These are phyloP conservation scores for Candida fluviatilis DNA, from an alignment of 805 yeast species.

Conservation along the genomic window DNA sequence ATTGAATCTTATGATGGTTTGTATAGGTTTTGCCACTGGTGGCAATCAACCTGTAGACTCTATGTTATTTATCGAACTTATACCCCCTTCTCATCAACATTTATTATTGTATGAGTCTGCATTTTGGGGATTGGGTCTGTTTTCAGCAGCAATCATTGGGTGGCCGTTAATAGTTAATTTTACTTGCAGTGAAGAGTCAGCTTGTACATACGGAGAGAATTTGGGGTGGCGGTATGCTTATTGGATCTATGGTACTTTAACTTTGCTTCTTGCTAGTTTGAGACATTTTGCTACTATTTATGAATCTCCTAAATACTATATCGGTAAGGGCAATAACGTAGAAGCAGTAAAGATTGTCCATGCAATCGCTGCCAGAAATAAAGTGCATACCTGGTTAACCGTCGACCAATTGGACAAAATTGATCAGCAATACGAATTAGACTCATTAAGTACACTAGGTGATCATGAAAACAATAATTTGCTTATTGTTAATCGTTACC, in stretches of 20 bases:
- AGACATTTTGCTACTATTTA: conserved; percentile 27
- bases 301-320: conserved; percentile 51
- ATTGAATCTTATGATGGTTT: conserved; percentile 11
- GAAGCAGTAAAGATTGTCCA: conserved; percentile 38
- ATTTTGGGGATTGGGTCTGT: conserved; percentile 58
- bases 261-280: conserved; percentile 22
- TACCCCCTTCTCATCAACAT: conserved; percentile 11
- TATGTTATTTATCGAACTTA: conserved; percentile 11
- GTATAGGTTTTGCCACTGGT: conserved; percentile 12
- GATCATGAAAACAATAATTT: conserved; percentile 11
- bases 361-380: conserved; percentile 38
- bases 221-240: conserved; percentile 54
- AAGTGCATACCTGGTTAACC: conserved; percentile 35
- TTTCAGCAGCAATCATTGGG: conserved; percentile 41
- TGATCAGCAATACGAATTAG: conserved; percentile 25
- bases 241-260: conserved; percentile 44
- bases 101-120: conserved; percentile 26
- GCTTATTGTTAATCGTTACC: conserved; percentile 17
- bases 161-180: conserved; percentile 48
- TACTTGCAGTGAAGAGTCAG: conserved; percentile 30
- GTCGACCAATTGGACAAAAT: conserved; percentile 37
- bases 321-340: conserved; percentile 45
- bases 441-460: conserved; percentile 2
- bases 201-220: conserved; percentile 41
- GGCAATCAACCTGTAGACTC: conserved; percentile 14